A percentile compares a stretch with the other conserved stretches of the same genome.
Conservation (phyloP, 805 yeast species). For the Wickerhamiella parazyma region DNA sequence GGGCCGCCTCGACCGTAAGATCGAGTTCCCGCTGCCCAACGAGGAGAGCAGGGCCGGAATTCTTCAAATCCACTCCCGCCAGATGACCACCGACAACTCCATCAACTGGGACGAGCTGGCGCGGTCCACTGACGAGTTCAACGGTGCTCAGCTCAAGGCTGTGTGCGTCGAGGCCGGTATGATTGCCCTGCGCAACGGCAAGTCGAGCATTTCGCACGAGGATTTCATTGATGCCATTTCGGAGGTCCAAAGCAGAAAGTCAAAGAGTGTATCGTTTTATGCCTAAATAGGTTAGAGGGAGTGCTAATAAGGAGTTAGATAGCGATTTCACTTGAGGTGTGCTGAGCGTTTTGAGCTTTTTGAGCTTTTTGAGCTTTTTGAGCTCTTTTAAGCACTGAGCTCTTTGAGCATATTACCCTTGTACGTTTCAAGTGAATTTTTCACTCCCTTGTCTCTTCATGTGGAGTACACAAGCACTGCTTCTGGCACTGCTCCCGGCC, state of each 20-base stretch:
- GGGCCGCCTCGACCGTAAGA: slow-evolving; percentile 94
- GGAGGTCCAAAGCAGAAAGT: slow-evolving; percentile 96
- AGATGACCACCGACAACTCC: slow-evolving; percentile 74
- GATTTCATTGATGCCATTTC: slow-evolving; percentile 97
- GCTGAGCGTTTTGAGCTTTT: no score
- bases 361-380: no score
- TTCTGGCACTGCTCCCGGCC: background rate
- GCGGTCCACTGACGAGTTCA: slow-evolving; percentile 94
- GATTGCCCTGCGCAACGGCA: slow-evolving; percentile 96
- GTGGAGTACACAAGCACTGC: no score
- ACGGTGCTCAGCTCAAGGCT: slow-evolving; percentile 97
- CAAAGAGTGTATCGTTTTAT: slow-evolving; percentile 88
- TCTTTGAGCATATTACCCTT: no score
- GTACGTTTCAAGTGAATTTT: no score
- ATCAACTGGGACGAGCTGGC: slow-evolving; percentile 98
- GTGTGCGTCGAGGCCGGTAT: slow-evolving; percentile 99
- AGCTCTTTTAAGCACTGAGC: background rate
- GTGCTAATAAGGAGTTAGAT: background rate
- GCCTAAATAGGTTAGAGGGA: slow-evolving; percentile 36
- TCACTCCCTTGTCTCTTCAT: no score
- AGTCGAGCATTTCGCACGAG: slow-evolving; percentile 82
- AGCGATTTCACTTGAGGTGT: no score
- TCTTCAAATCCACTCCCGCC: slow-evolving; percentile 91
- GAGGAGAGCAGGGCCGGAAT: slow-evolving; percentile 97
- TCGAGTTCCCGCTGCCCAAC: slow-evolving; percentile 94